Percentiles rank a stretch among this genome's conserved stretches.
phyloP scores from a whole-genome alignment of 306 rosid species.

The Senna siamea region DNA sequence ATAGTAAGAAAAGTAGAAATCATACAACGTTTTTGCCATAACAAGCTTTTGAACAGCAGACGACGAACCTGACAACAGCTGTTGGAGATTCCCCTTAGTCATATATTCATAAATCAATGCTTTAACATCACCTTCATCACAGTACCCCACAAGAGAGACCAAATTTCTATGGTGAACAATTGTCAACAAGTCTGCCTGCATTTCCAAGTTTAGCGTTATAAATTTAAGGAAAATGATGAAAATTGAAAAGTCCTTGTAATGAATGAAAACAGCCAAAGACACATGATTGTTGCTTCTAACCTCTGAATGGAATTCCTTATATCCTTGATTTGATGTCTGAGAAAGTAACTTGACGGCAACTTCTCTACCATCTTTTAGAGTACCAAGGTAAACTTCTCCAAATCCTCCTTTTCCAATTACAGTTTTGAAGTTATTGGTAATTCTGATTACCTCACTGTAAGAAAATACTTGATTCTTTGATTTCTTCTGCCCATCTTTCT shows the following conservation, averaged over 20 bases:
- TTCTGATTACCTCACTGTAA: conserved; percentile 2
- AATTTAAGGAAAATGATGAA: not conserved
- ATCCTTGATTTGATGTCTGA: conserved; percentile 45
- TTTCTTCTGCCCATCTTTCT: not conserved
- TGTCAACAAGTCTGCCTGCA: conserved; percentile 54
- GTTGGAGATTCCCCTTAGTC: conserved; percentile 42
- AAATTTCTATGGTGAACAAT: conserved; percentile 59
- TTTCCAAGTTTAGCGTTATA: not conserved
- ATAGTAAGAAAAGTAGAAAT: not conserved
- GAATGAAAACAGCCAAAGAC: not conserved
- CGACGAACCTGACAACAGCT: conserved; percentile 42
- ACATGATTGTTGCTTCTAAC: not conserved
- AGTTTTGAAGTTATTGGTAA: conserved; percentile 37
- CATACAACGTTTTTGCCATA: not conserved
- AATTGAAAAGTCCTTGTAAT: not conserved
- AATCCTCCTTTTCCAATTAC: conserved; percentile 55
- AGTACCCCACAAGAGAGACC: conserved; percentile 48
- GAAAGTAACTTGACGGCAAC: conserved; percentile 44
- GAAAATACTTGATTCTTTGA: not conserved
- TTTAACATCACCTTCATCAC: conserved; percentile 43
- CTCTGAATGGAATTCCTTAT: conserved; percentile 40
- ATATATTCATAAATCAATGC: conserved; percentile 47
- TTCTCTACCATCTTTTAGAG: conserved; percentile 22
- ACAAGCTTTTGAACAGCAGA: not conserved
- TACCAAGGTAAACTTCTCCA: conserved; percentile 50